A percentile compares a stretch with the other conserved stretches of the same genome.
Conservation (phyloP, 192 early-diverging fungal species). For the Geosiphon pyriformis region DNA sequence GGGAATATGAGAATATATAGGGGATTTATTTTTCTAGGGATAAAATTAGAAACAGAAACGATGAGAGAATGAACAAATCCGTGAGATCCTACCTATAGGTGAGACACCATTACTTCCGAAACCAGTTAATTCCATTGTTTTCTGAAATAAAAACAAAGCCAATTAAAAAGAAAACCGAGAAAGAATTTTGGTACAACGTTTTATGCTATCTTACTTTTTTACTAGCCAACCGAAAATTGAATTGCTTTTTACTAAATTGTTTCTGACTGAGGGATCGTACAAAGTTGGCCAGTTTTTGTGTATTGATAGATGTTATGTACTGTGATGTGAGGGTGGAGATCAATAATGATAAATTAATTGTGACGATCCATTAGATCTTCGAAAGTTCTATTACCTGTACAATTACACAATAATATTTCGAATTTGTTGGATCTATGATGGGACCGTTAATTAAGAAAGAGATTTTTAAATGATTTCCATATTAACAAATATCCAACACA, state of each 20-base stretch:
- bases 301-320: constrained; percentile 55
- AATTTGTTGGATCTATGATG: constrained; percentile 46
- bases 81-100: too few species aligned
- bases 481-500: constrained; percentile 6
- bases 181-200: too few species aligned
- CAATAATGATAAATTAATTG: background rate
- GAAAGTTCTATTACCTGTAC: constrained; percentile 44
- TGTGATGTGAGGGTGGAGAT: too few species aligned
- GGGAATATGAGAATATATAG: too few species aligned
- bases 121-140: constrained; percentile 67
- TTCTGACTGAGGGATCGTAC: constrained; percentile 50
- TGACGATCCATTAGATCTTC: background rate
- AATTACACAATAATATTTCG: constrained; percentile 61
- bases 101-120: constrained; percentile 64
- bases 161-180: too few species aligned
- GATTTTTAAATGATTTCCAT: too few species aligned
- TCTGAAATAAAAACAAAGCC: constrained; percentile 21
- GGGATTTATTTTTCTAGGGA: too few species aligned
- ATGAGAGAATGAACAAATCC: too few species aligned
- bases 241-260: constrained; percentile 60
- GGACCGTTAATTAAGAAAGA: too few species aligned
- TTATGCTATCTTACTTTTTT: constrained; percentile 42
- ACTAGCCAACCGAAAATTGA: constrained; percentile 71
- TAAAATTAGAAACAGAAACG: too few species aligned
- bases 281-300: constrained; percentile 57